Conservation (phyloP, 2,329 filamentous ascomycete species). For the Fusarium tupiense region DNA sequence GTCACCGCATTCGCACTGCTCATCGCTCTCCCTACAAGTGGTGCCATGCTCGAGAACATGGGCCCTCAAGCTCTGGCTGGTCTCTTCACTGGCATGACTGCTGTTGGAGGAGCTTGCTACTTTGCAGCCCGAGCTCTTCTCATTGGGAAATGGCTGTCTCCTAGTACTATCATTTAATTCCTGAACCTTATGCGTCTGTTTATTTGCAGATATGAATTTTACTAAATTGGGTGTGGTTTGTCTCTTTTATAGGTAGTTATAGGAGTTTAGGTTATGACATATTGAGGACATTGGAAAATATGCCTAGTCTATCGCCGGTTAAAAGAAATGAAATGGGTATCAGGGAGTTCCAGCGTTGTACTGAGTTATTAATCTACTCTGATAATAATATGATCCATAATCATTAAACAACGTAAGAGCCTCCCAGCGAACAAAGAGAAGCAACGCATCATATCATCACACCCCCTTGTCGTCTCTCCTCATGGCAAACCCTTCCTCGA, state of each 20-base stretch:
- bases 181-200: neutral
- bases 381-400: neutral
- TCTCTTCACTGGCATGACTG: conserved; percentile 55
- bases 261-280: neutral
- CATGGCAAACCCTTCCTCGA: conserved; percentile 47
- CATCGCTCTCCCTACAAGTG: conserved; percentile 57
- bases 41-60: conserved; percentile 56
- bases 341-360: neutral
- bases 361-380: neutral
- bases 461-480: conserved; percentile 24
- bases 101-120: conserved; percentile 48
- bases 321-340: neutral
- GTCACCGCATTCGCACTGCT: conserved; percentile 57
- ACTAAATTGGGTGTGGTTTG: no score
- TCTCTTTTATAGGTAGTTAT: neutral
- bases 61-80: conserved; percentile 56
- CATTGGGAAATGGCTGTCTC: conserved; percentile 38
- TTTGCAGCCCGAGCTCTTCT: conserved; percentile 44
- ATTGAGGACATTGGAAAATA: neutral
- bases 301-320: neutral
- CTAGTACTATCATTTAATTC: conserved; percentile 28
- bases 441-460: neutral
- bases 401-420: neutral
- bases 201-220: neutral
- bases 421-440: neutral